Base-by-base conservation (phyloP, 345 rosid genomes). In the Syzygium grande region DNA sequence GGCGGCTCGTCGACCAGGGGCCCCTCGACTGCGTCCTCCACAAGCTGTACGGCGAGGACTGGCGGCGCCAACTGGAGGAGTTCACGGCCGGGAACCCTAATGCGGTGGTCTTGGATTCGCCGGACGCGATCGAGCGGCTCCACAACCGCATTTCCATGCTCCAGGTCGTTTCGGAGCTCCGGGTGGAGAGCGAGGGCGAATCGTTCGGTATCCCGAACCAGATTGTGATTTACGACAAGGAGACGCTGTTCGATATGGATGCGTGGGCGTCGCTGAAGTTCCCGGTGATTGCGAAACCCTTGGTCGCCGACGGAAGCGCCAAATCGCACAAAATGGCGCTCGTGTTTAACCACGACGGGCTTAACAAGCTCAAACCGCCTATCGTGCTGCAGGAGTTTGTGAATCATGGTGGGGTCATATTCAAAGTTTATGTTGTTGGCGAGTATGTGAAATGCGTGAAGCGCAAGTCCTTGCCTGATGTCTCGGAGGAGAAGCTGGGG, bases 401-500 rank as follows among this genome's bases (percentile, higher is more conserved):
- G 65, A 95, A 95, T 77, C 95, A 95, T 84, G 97, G 97, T 22
- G 97, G 97, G 13, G 97, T 95, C 22, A 91, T 95, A n/a, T 94
- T 95, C 86, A 94, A 94, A 90, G 93, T 95, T 5, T 95, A 93
- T 9, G 96, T 94, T 13, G 95, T 91, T 3, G 96, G 96, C 46
- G 92, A 89, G 30, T 89, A 88, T 52, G 95, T 94, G 78, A 91
- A 90, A 90, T 93, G 96, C 59, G 95, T 94, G 84, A 93, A 92
- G 87, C 86, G 95, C 88, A 94, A 90, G 90, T 94, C 96, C 4
- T 85, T 94, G 84, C 94, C 95, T 3, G 96, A 94, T 85, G 94
- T 92, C 27, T 84, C 94, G 0, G 95, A 93, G 88, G 96, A 93
- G 86, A 94, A 91, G 86, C 86, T 92, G 88, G 89, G 86, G 86